A percentile compares a stretch with the other conserved stretches of the same genome.
Evolutionary conservation across 1,139 yeast genomes (phyloP).

Genomic region (Diutina scorzettiae): DNA sequence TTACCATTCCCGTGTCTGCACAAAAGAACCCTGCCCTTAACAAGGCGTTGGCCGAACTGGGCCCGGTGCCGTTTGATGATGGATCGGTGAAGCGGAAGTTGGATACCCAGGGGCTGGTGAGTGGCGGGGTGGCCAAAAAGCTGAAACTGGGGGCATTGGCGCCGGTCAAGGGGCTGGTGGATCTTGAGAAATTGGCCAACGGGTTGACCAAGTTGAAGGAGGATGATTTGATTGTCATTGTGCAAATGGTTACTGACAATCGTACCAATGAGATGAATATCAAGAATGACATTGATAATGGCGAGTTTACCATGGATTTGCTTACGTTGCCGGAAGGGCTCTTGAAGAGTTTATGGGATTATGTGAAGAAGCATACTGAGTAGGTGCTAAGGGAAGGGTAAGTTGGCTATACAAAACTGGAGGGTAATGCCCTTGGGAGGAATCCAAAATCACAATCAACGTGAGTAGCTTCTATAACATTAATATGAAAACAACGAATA

Average conservation of each 20-base stretch:
- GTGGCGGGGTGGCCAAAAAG: slow-evolving; percentile 32
- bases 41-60: slow-evolving; percentile 66
- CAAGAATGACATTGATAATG: slow-evolving; percentile 91
- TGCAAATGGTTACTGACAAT: slow-evolving; percentile 96
- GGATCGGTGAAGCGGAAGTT: slow-evolving; percentile 16
- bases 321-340: slow-evolving; percentile 88
- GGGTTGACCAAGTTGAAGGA: slow-evolving; percentile 82
- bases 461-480: too few species aligned
- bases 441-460: too few species aligned
- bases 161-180: slow-evolving; percentile 60
- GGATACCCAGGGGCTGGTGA: slow-evolving; percentile 11
- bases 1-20: slow-evolving; percentile 42
- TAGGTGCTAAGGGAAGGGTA: background rate
- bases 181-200: slow-evolving; percentile 81
- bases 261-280: slow-evolving; percentile 93
- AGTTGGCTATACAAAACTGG: too few species aligned
- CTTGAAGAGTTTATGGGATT: slow-evolving; percentile 90
- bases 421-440: too few species aligned
- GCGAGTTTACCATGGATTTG: slow-evolving; percentile 94
- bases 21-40: slow-evolving; percentile 60
- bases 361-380: slow-evolving; percentile 16
- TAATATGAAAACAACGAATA: too few species aligned
- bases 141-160: slow-evolving; percentile 40
- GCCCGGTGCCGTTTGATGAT: slow-evolving; percentile 52
- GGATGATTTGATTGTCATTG: slow-evolving; percentile 88